Base-by-base conservation (phyloP, 371 early-diverging fungal genomes). In the Mucor saturninus region DNA sequence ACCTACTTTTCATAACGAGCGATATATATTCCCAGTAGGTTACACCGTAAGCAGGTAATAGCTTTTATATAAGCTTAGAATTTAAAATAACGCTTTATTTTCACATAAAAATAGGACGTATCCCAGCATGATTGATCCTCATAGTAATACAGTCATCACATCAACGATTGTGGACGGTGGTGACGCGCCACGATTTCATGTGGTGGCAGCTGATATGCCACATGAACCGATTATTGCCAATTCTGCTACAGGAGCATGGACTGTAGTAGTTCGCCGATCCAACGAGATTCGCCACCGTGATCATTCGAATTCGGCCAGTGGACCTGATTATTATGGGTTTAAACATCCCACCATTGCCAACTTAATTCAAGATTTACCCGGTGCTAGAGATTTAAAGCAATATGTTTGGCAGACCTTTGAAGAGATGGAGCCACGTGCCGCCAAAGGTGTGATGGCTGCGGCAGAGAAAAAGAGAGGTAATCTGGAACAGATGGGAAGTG, bases 1-100 rank as follows among this genome's bases (percentile, higher is more conserved):
- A n/a, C 88, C 90, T 29, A 81, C 85, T 2, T 97, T 90, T 72
- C 96, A 97, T 65, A 93, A 89, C 52, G 92, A 93, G 54, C 85
- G 95, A 14, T 95, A 97, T 61, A 95, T 97, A 30, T 97, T 89
- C 80, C 94, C 97, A 9, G 90, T 95, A 3, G 96, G 97, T 3
- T 96, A 93, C 72, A 86, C 79, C 10, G 81, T 86, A 8, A 78
- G 77, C 65, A 74, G 84, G 80, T 81, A 74, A 67, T 31, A 31
- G 11, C 7, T 2, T 28, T 43, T 13, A 35, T 26, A 32, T 30
- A 5, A 5, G 9, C 10, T 13, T 42, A 14, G 6, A 46, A 15
- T 39, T 49, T 6, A 46, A 21, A 46, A 32, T 15, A n/a, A 37
- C n/a, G 29, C 2, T 15, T 21, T 21, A 21, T 21, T 21, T 21